A percentile compares a stretch with the other conserved stretches of the same genome.
Evolutionary conservation across 768 basidiomycete species (phyloP).

Genomic region (Suillus clintonianus): DNA sequence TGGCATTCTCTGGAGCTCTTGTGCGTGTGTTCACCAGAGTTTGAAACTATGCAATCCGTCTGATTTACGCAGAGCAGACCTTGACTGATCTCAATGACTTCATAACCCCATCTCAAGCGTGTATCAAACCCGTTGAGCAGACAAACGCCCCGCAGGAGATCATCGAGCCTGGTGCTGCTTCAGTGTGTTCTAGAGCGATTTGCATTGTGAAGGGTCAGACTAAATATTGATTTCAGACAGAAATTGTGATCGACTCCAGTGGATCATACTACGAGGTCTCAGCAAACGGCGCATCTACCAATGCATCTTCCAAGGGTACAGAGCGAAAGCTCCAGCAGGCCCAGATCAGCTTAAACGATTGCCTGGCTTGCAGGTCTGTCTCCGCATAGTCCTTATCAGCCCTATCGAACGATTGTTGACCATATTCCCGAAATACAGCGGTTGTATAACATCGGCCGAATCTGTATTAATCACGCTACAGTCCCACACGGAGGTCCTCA

Average conservation of each 20-base stretch:
- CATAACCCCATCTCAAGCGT: conserved; percentile 93
- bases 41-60: conserved; percentile 5
- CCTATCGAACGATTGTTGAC: background rate
- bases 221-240: conserved; percentile 57
- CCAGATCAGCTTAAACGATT: conserved; percentile 95
- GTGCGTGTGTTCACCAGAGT: conserved; percentile 45
- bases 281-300: conserved; percentile 24
- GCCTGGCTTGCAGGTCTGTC: conserved; percentile 93
- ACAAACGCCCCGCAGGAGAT: conserved; percentile 43
- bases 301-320: conserved; percentile 22
- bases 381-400: background rate
- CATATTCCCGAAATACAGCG: conserved; percentile 48
- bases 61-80: conserved; percentile 49
- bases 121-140: conserved; percentile 90
- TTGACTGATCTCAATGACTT: conserved; percentile 96
- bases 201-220: background rate
- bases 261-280: conserved; percentile 89
- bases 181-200: conserved; percentile 30
- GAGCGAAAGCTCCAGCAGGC: conserved; percentile 82
- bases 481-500: conserved; percentile 90
- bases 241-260: conserved; percentile 84
- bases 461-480: conserved; percentile 95
- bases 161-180: conserved; percentile 42
- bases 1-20: conserved; percentile 88
- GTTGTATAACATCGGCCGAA: conserved; percentile 98